Evolutionary conservation across 2,329 filamentous ascomycete species (phyloP), one percentile per base, ranked within the genome.

Genomic region (Dissoconium aciculare): DNA sequence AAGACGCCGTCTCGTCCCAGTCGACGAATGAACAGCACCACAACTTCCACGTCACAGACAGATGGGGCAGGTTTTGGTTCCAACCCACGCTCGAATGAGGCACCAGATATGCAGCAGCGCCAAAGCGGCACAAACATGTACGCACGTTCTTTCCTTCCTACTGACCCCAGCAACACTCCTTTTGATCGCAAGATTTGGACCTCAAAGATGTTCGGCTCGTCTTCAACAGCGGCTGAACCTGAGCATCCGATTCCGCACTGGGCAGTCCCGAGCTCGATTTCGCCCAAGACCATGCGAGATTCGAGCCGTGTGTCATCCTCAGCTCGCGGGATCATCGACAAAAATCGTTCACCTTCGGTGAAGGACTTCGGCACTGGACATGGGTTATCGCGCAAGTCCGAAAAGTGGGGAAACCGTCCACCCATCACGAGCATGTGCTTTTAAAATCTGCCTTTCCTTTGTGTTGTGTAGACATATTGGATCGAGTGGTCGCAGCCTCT

Each of bases 71-170:
- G 8, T n/a, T n/a, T n/a, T 8, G 19, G 19, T 23, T 8, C n/a
- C n/a, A n/a, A 23, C 19, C 8, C 19, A 23, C 19, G 19, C 8
- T n/a, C 19, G 19, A n/a, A 8, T 8, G 19, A 23, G 19, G n/a
- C 40, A 14, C 33, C 41, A 4, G 42, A 35, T 35, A 50, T 45
- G 42, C 44, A 45, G 35, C 43, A 48, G 35, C 42, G 37, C 13
- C 46, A 50, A 35, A 45, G 39, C 27, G 44, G 37, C 34, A 38
- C 41, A 29, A 53, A 51, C 38, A 53, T 52, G 49, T 51, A 52
- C 35, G 49, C 36, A 24, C 29, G 32, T 34, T 33, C 40, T 34
- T 38, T 31, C 33, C 30, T 30, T 33, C 35, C 30, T 35, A 6
- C 26, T 34, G 25, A 40, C 12, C 26, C 23, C 26, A 13, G 26